Evolutionary conservation across 2,329 filamentous ascomycete species (phyloP).

Genomic region (Cryphonectria parasitica): DNA sequence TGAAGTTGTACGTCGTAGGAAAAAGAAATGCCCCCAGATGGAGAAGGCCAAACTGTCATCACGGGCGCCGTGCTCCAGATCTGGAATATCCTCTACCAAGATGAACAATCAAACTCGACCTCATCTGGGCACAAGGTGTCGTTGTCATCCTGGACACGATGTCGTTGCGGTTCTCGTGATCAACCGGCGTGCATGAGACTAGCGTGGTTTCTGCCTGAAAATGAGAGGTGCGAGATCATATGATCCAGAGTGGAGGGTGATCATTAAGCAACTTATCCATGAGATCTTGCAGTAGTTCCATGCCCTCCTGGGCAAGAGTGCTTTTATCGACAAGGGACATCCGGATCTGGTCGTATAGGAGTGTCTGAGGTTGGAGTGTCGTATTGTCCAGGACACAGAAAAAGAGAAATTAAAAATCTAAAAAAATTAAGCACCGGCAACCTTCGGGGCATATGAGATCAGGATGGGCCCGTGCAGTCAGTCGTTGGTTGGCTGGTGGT

Average conservation of each 20-base stretch:
- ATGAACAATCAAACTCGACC: neutral
- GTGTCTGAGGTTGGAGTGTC: constrained; percentile 1
- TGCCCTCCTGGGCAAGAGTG: constrained; percentile 11
- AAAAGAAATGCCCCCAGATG: neutral
- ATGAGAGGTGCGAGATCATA: constrained; percentile 13
- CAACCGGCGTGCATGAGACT: neutral
- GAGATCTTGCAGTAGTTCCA: constrained; percentile 20
- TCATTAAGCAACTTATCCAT: constrained; percentile 24
- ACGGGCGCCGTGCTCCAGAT: neutral
- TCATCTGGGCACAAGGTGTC: neutral
- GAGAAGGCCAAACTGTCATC: neutral
- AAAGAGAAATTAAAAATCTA: neutral
- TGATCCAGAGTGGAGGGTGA: constrained; percentile 5
- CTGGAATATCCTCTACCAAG: neutral
- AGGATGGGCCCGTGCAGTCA: constrained; percentile 9
- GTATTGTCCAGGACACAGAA: neutral
- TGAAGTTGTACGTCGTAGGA: neutral
- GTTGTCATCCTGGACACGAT: constrained; percentile 1
- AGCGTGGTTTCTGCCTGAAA: constrained; percentile 9
- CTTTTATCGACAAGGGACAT: constrained; percentile 19
- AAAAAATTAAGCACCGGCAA: neutral
- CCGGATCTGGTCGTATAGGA: constrained; percentile 19
- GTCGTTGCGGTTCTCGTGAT: constrained; percentile 3
- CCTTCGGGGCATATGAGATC: constrained; percentile 18
- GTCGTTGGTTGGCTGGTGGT: constrained; percentile 11